A percentile compares a stretch with the other conserved stretches of the same genome.
These are phyloP conservation scores for Sequoiadendron giganteum DNA, from an alignment of 75 land plant genomes.

Conservation along the genomic window DNA sequence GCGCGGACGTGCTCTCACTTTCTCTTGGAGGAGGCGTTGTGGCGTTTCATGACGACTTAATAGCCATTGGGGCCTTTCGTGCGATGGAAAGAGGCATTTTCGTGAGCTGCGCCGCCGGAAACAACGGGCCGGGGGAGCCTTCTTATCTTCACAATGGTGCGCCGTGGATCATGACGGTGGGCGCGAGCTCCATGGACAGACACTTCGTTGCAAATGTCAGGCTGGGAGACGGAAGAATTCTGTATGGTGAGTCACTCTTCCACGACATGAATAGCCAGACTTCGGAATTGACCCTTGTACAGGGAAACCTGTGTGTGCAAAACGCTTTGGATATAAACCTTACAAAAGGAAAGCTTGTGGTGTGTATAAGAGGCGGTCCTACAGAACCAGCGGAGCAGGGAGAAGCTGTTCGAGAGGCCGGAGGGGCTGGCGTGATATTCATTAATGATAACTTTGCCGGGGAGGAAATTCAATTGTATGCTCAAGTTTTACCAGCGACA, in stretches of 20 bases:
- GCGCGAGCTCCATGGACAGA: neutral
- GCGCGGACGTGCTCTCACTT: constrained; percentile 18
- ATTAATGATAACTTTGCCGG: neutral
- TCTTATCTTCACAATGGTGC: neutral
- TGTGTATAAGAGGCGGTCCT: neutral
- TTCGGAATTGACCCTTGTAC: neutral
- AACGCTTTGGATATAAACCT: neutral
- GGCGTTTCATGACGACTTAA: neutral
- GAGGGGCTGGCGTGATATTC: neutral
- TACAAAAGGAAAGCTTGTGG: neutral
- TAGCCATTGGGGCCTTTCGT: constrained; percentile 21
- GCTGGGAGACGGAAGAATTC: neutral
- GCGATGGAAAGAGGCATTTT: constrained; percentile 11
- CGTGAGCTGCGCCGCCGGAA: constrained; percentile 17
- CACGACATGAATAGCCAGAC: no score
- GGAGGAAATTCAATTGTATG: neutral
- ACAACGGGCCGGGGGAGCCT: constrained; percentile 13
- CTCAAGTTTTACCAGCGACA: neutral
- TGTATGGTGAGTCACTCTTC: neutral
- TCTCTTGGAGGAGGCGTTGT: constrained; percentile 13
- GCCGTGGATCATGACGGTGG: neutral
- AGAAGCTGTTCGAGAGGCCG: neutral
- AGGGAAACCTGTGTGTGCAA: neutral
- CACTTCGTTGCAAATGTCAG: neutral
- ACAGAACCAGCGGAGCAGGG: neutral